Base-by-base conservation (phyloP, 345 rosid species). In the Melaleuca quinquenervia region DNA sequence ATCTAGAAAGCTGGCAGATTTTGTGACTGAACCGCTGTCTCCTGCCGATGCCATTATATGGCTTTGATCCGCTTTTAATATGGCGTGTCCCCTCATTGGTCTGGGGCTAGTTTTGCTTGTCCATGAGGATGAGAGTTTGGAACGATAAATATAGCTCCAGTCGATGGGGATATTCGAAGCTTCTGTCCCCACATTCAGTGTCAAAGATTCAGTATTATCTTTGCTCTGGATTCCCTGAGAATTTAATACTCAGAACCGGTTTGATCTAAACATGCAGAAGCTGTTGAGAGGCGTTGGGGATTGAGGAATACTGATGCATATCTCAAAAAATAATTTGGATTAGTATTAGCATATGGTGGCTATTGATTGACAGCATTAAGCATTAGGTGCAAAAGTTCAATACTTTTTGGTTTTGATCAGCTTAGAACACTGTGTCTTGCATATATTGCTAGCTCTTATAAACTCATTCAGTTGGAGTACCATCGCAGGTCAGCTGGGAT, bases 401-500 rank as follows among this genome's bases (percentile, higher is more conserved):
- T 12, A 10, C 6, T 18, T 70, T 36, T 32, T 26, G 7, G 48
- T 70, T 18, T 70, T 36, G 80, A 36, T 36, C 11, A 41, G 80
- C 48, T 36, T 70, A 36, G 80, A 36, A 5, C 26, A 2, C 60
- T 55, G 6, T 64, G 78, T 70, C 80, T 70, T 36, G 48, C 6
- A 7, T 18, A 18, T 13, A 24, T 4, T 36, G 14, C 24, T 24
- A 26, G 48, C 44, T 70, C 48, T 9, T 18, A 32, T 70, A 70
- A 9, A 44, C 74, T 26, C 51, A 84, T 55, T 18, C 22, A 12
- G 51, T 13, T 13, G 49, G 70, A 74, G 52, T 41, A 18, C 8
- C 64, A 44, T 85, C 83, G 82, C 92, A 96, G 99, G 98, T 97
- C 83, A 94, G 94, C 22, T 97, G 99, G 99, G 99, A 97, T 32